phyloP scores from a whole-genome alignment of 2,329 filamentous ascomycete genomes.

The Penicillium sp. region DNA sequence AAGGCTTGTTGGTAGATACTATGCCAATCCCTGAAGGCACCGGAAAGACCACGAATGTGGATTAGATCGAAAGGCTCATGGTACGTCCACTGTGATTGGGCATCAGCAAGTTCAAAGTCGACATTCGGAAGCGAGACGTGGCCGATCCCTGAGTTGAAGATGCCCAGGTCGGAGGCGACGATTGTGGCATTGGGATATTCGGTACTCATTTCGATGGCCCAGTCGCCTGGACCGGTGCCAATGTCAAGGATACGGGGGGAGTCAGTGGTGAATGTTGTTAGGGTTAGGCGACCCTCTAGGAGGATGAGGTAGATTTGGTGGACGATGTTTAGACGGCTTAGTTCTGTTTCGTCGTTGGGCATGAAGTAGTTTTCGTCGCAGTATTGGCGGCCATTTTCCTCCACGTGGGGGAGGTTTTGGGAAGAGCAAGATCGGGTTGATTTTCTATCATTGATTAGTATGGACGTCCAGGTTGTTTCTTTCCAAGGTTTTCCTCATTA shows the following conservation, averaged over 20 bases:
- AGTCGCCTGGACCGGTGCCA: slow-evolving; percentile 53
- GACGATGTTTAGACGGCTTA: slow-evolving; percentile 61
- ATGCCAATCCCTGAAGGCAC: slow-evolving; percentile 50
- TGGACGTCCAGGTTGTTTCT: background rate
- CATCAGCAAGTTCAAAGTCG: slow-evolving; percentile 53
- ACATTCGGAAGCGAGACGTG: slow-evolving; percentile 40
- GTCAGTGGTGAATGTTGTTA: slow-evolving; percentile 28
- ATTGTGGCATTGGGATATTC: slow-evolving; percentile 48
- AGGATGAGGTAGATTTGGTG: slow-evolving; percentile 62
- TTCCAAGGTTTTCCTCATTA: background rate
- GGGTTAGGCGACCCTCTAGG: slow-evolving; percentile 35
- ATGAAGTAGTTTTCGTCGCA: slow-evolving; percentile 65
- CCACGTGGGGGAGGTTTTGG: slow-evolving; percentile 53
- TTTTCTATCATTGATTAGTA: slow-evolving; percentile 23
- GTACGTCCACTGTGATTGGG: slow-evolving; percentile 51
- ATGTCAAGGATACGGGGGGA: slow-evolving; percentile 42
- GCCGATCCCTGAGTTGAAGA: slow-evolving; percentile 44
- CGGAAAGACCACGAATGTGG: slow-evolving; percentile 51
- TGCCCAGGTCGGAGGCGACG: slow-evolving; percentile 46
- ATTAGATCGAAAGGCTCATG: slow-evolving; percentile 52
- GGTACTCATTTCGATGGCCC: slow-evolving; percentile 50
- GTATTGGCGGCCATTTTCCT: slow-evolving; percentile 62
- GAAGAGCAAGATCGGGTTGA: slow-evolving; percentile 39
- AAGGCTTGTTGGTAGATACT: slow-evolving; percentile 49
- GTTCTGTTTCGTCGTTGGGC: slow-evolving; percentile 67